Evolutionary conservation across 2,329 filamentous ascomycete genomes (phyloP).

Genomic region (Diplodia seriata): DNA sequence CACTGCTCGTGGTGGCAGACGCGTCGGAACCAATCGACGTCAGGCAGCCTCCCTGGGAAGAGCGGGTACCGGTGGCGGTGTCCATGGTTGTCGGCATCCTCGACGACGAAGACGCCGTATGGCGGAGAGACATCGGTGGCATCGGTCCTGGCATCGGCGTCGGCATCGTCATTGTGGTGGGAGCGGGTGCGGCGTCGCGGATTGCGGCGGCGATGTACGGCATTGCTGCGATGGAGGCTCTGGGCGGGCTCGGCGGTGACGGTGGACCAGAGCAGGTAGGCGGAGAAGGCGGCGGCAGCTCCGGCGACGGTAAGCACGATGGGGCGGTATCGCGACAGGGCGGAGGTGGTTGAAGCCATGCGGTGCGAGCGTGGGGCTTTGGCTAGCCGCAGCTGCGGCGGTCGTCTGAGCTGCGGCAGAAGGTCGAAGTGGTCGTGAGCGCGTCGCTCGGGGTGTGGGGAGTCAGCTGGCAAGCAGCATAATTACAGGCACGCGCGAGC

Average conservation of each 20-base stretch:
- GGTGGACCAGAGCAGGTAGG: conserved; percentile 64
- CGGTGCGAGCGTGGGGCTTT: conserved; percentile 15
- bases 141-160: not conserved
- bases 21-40: conserved; percentile 19
- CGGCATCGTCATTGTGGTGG: conserved; percentile 37
- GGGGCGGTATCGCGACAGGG: conserved; percentile 52
- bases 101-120: conserved; percentile 28
- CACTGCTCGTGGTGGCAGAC: conserved; percentile 19
- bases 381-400: conserved; percentile 22
- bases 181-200: conserved; percentile 38
- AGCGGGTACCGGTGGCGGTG: conserved; percentile 28
- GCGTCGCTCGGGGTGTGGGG: conserved; percentile 11
- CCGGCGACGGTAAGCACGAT: conserved; percentile 64
- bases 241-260: conserved; percentile 42
- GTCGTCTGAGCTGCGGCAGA: not conserved
- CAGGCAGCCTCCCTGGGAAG: conserved; percentile 20
- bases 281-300: conserved; percentile 62
- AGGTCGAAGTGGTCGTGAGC: conserved; percentile 8
- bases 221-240: conserved; percentile 69
- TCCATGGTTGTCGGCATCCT: conserved; percentile 18
- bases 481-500: conserved; percentile 18
- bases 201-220: conserved; percentile 62
- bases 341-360: conserved; percentile 39
- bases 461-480: conserved; percentile 30
- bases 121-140: not conserved